These are phyloP conservation scores for Arbutus unedo DNA, from an alignment of 148 eudicot species.

Conservation along the genomic window DNA sequence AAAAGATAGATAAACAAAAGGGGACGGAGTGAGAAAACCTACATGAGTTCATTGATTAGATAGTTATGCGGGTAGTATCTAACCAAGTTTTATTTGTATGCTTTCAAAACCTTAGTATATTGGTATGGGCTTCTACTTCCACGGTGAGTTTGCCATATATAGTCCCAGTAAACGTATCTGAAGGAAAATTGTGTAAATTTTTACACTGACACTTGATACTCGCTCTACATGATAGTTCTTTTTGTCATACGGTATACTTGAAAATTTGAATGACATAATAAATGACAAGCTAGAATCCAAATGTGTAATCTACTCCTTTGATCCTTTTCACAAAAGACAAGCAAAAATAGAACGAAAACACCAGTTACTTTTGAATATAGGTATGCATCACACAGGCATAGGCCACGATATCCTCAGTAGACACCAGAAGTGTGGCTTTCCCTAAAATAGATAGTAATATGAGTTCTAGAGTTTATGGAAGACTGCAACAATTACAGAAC, in stretches of 20 bases:
- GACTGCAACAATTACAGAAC: conserved; percentile 3
- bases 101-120: neutral
- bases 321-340: neutral
- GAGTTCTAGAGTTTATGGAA: neutral
- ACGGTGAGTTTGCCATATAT: neutral
- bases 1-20: too few relatives aligned
- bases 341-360: neutral
- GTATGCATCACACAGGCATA: neutral
- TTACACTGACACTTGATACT: neutral
- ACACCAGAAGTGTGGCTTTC: neutral
- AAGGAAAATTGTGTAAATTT: neutral
- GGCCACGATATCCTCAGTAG: neutral
- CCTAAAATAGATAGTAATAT: neutral
- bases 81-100: neutral
- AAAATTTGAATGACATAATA: neutral
- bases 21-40: too few relatives aligned
- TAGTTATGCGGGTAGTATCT: neutral
- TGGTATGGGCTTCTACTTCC: neutral
- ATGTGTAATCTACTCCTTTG: neutral
- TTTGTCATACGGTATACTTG: neutral
- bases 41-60: neutral
- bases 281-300: neutral
- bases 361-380: neutral
- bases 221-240: neutral
- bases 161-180: neutral